A percentile compares a stretch with the other conserved stretches of the same genome.
Evolutionary conservation across 352 stramenopile species (phyloP).

Genomic region (Phytophthora chlamydospora): DNA sequence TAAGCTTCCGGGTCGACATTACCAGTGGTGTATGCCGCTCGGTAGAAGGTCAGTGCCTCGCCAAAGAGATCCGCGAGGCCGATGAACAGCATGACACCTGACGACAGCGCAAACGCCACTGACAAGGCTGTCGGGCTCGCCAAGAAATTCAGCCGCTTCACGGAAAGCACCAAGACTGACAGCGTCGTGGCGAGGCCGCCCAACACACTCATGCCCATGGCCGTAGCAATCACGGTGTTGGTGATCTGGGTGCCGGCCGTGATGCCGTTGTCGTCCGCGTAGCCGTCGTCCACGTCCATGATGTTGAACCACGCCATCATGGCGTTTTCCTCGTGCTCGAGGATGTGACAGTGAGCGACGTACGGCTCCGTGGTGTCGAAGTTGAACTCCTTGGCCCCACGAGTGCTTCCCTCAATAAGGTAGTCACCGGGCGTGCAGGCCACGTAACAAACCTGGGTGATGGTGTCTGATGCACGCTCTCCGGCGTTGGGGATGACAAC

Average conservation of each 20-base stretch:
- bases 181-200: conserved; percentile 68
- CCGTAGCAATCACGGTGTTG: conserved; percentile 53
- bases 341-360: conserved; percentile 75
- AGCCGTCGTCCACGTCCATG: conserved; percentile 49
- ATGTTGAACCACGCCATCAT: conserved; percentile 79
- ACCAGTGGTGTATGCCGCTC: conserved; percentile 56
- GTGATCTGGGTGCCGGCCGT: conserved; percentile 42
- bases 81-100: conserved; percentile 82
- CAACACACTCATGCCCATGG: conserved; percentile 76
- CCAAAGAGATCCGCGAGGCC: conserved; percentile 63
- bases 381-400: conserved; percentile 57
- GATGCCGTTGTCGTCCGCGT: conserved; percentile 51
- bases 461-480: conserved; percentile 33
- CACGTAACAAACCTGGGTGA: conserved; percentile 77
- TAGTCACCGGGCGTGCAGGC: conserved; percentile 74
- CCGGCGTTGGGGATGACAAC: conserved; percentile 70
- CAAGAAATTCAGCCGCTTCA: conserved; percentile 64
- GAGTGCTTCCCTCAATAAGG: conserved; percentile 49
- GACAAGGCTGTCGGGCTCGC: conserved; percentile 59
- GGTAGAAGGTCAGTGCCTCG: conserved; percentile 62
- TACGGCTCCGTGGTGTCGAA: conserved; percentile 76
- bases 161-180: conserved; percentile 67
- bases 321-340: conserved; percentile 77
- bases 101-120: conserved; percentile 68
- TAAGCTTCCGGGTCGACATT: conserved; percentile 64